phyloP scores from a whole-genome alignment of 192 early-diverging fungal species.

The Ramicandelaber brevisporus region DNA sequence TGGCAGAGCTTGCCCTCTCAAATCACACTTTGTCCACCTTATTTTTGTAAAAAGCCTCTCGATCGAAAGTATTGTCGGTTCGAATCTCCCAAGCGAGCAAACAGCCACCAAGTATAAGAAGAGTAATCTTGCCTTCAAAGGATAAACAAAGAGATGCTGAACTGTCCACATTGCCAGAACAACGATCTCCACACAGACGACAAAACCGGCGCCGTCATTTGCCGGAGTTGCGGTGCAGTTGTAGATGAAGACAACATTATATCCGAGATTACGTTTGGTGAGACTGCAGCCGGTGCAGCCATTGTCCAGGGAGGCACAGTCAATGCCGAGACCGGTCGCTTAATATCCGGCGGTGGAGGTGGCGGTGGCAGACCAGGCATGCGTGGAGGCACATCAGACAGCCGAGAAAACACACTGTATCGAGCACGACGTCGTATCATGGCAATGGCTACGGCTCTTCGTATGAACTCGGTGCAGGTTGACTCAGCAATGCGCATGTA shows the following conservation, averaged over 20 bases:
- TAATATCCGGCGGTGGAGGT: slow-evolving; percentile 15
- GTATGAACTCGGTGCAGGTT: slow-evolving; percentile 41
- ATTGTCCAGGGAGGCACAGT: slow-evolving; percentile 49
- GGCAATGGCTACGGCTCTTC: slow-evolving; percentile 40
- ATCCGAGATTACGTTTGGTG: slow-evolving; percentile 72
- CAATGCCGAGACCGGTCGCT: slow-evolving; percentile 29
- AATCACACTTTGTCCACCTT: neutral
- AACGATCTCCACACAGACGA: slow-evolving; percentile 2
- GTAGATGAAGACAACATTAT: slow-evolving; percentile 84
- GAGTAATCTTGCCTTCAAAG: no score
- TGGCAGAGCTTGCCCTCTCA: neutral
- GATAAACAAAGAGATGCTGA: no score
- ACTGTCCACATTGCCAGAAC: neutral
- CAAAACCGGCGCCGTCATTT: neutral
- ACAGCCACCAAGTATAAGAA: no score
- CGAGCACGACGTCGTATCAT: slow-evolving; percentile 46
- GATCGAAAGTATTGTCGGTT: neutral
- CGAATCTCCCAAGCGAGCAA: no score
- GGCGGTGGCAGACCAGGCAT: no score
- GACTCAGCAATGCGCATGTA: slow-evolving; percentile 69
- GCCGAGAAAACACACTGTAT: slow-evolving; percentile 38
- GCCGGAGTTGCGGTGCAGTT: slow-evolving; percentile 51
- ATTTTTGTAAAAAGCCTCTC: neutral
- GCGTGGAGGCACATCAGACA: slow-evolving; percentile 24
- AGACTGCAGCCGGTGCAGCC: slow-evolving; percentile 63